phyloP scores from a whole-genome alignment of 2,329 filamentous ascomycete species.

The Reticulascus tulasneorum region DNA sequence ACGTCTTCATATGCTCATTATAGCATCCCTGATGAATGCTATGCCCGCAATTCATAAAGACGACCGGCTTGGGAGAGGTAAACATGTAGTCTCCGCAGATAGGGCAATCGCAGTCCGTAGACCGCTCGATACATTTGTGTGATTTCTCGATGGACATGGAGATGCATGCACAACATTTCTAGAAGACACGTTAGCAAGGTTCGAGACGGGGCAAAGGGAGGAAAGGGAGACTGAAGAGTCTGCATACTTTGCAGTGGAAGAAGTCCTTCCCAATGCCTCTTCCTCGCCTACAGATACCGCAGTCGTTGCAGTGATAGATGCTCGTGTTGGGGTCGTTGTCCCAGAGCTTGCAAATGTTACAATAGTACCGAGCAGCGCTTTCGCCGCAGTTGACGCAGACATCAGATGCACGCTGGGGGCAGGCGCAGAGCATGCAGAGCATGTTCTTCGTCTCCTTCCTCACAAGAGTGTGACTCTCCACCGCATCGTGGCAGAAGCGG shows the following conservation, averaged over 20 bases:
- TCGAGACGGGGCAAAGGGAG: too few relatives aligned
- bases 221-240: conserved; percentile 5
- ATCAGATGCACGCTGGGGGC: conserved; percentile 77
- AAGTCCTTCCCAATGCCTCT: conserved; percentile 94
- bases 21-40: conserved; percentile 92
- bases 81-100: conserved; percentile 98
- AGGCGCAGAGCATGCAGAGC: conserved; percentile 94
- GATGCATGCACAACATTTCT: conserved; percentile 93
- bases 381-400: conserved; percentile 73
- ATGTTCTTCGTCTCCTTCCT: conserved; percentile 86
- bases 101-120: conserved; percentile 92
- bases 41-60: conserved; percentile 94
- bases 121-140: conserved; percentile 91
- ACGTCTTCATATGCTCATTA: conserved; percentile 78
- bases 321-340: conserved; percentile 86
- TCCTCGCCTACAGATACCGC: conserved; percentile 89
- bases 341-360: conserved; percentile 93
- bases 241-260: conserved; percentile 87
- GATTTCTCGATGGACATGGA: conserved; percentile 78
- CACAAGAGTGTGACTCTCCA: conserved; percentile 73
- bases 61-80: conserved; percentile 80
- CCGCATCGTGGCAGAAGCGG: conserved; percentile 85
- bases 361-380: conserved; percentile 84
- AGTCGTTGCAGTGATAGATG: conserved; percentile 95
- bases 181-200: conserved; percentile 3